Evolutionary conservation across 768 basidiomycete species (phyloP).

Genomic region (Leucogyrophana mollusca): DNA sequence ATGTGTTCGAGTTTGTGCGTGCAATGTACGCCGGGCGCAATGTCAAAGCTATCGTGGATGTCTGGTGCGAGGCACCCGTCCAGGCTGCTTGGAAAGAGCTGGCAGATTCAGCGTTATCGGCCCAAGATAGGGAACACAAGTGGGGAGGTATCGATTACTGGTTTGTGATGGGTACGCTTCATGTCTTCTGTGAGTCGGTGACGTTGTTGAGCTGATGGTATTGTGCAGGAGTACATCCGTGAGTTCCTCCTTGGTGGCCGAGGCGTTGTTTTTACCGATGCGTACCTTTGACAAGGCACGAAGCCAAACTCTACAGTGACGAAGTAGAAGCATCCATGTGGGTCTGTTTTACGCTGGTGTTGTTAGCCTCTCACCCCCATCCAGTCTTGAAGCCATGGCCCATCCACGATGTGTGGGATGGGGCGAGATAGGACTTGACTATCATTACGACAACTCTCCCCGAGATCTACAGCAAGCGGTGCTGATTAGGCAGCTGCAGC

Average conservation of each 20-base stretch:
- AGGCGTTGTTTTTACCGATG: background rate
- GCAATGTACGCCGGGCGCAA: constrained; percentile 56
- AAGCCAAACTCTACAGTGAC: constrained; percentile 68
- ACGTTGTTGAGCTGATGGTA: background rate
- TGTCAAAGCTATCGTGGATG: constrained; percentile 74
- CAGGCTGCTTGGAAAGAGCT: constrained; percentile 60
- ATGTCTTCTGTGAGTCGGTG: background rate
- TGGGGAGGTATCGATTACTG: constrained; percentile 78
- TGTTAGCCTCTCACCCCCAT: background rate
- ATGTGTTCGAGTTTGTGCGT: constrained; percentile 69
- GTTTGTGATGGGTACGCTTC: constrained; percentile 73
- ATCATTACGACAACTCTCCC: constrained; percentile 80
- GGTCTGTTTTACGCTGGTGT: constrained; percentile 17
- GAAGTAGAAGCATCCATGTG: constrained; percentile 69
- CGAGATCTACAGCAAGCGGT: constrained; percentile 65
- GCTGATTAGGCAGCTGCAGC: constrained; percentile 64
- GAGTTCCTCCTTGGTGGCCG: constrained; percentile 22
- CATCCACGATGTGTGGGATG: constrained; percentile 85
- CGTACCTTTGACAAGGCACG: constrained; percentile 54
- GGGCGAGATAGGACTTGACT: constrained; percentile 89
- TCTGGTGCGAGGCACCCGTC: constrained; percentile 86
- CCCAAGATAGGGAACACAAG: constrained; percentile 41
- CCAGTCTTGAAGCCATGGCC: constrained; percentile 68
- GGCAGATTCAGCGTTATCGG: constrained; percentile 64
- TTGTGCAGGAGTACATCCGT: constrained; percentile 71